These are phyloP conservation scores for Carex kokanica DNA, from an alignment of 176 grass and related monocot genomes.

Conservation along the genomic window DNA sequence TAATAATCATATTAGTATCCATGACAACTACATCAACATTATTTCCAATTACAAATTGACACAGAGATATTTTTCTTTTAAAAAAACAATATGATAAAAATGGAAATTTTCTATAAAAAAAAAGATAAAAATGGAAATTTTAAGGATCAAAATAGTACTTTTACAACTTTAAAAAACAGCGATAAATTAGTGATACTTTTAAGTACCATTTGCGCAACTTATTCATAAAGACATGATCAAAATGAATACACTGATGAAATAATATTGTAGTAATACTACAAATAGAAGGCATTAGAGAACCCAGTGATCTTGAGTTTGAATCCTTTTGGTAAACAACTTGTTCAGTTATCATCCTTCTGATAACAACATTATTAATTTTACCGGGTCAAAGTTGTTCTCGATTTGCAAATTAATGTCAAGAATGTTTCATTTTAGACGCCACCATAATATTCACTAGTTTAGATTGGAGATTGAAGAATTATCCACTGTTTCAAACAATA, in stretches of 20 bases:
- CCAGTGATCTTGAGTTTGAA: background rate
- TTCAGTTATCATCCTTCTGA: background rate
- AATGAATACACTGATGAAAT: background rate
- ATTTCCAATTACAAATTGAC: background rate
- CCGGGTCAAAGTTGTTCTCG: background rate
- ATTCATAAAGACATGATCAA: background rate
- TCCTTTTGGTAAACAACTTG: background rate
- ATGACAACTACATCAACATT: background rate
- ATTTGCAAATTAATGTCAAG: background rate
- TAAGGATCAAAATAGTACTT: background rate
- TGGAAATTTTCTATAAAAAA: background rate
- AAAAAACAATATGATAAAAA: background rate
- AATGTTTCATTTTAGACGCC: background rate
- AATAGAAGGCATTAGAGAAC: background rate
- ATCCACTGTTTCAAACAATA: background rate
- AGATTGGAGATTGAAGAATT: background rate
- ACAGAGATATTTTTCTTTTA: background rate
- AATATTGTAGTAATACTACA: background rate
- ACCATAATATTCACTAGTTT: background rate
- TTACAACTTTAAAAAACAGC: background rate
- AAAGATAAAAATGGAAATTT: background rate
- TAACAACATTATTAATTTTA: background rate
- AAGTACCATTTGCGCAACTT: background rate
- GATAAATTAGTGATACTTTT: background rate
- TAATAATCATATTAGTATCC: background rate